These are phyloP conservation scores for Microcera coccophila DNA, from an alignment of 2,329 filamentous ascomycete genomes.

Conservation along the genomic window DNA sequence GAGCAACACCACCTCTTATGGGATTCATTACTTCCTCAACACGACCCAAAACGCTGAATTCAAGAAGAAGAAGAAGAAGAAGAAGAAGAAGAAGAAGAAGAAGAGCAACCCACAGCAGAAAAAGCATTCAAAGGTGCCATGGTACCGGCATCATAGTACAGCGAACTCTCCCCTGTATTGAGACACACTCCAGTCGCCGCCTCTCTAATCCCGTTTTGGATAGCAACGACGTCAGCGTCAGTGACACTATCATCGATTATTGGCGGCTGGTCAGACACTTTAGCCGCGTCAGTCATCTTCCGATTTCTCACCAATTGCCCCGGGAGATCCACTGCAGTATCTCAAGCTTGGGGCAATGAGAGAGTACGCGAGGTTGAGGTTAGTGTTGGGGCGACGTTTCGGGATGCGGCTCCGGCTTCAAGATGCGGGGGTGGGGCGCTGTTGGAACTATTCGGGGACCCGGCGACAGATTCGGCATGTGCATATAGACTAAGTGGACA, in stretches of 20 bases:
- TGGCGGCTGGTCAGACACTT: neutral
- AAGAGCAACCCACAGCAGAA: conserved; percentile 47
- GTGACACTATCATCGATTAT: conserved; percentile 19
- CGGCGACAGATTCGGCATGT: conserved; percentile 8
- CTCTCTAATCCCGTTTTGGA: conserved; percentile 21
- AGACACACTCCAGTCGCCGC: conserved; percentile 13
- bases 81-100: neutral
- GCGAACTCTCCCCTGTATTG: conserved; percentile 38
- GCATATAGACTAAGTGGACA: too few species aligned
- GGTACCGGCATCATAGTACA: conserved; percentile 55
- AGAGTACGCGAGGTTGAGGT: conserved; percentile 2
- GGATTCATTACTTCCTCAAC: too few species aligned
- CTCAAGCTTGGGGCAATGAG: neutral
- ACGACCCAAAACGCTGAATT: too few species aligned
- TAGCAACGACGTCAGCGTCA: conserved; percentile 24
- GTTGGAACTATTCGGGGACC: too few species aligned
- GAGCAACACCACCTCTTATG: too few species aligned
- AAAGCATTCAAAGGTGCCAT: conserved; percentile 55
- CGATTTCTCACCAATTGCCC: neutral
- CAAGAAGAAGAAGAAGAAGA: neutral
- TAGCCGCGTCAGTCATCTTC: conserved; percentile 2
- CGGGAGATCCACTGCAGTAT: neutral
- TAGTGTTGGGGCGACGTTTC: conserved; percentile 11
- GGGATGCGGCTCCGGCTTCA: conserved; percentile 15
- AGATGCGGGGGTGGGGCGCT: conserved; percentile 19